Percentiles rank a stretch among this genome's conserved stretches.
phyloP scores from a whole-genome alignment of 805 yeast genomes.

The Millerozyma acaciae region DNA sequence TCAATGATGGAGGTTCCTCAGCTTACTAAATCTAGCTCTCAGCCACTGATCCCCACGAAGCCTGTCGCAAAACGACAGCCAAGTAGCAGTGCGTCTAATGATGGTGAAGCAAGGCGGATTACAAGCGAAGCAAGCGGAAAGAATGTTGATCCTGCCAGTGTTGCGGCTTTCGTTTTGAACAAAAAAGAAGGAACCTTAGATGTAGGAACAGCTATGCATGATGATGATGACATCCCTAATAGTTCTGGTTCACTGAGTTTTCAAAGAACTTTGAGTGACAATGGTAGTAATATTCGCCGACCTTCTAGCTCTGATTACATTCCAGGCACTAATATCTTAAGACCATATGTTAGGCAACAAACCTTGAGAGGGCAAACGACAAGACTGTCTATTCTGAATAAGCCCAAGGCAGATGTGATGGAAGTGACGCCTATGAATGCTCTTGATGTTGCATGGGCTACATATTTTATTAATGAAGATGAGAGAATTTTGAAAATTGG shows the following conservation, averaged over 20 bases:
- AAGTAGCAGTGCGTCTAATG: conserved; percentile 5
- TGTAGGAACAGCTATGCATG: not conserved
- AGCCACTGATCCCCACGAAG: conserved; percentile 10
- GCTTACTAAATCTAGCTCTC: conserved; percentile 13
- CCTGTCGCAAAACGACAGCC: conserved; percentile 5
- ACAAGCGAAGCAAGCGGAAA: conserved; percentile 4
- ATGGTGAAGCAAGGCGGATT: conserved; percentile 11
- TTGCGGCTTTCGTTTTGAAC: conserved; percentile 38
- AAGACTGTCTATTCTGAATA: conserved; percentile 20
- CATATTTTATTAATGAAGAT: conserved; percentile 48
- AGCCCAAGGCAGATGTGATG: conserved; percentile 25
- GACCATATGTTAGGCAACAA: conserved; percentile 37
- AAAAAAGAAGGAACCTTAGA: conserved; percentile 12
- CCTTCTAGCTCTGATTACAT: conserved; percentile 43
- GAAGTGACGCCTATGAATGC: conserved; percentile 47
- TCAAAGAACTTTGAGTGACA: too few species aligned
- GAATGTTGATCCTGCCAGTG: conserved; percentile 32
- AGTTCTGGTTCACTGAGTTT: conserved; percentile 8
- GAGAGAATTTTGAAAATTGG: conserved; percentile 62
- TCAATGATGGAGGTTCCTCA: conserved; percentile 74
- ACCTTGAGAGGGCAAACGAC: conserved; percentile 20
- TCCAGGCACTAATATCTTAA: conserved; percentile 56
- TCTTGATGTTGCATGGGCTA: conserved; percentile 57
- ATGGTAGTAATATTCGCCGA: conserved; percentile 24
- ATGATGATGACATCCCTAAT: not conserved